phyloP scores from a whole-genome alignment of 176 grass and related monocot species.

The Bolboschoenus planiculmis region DNA sequence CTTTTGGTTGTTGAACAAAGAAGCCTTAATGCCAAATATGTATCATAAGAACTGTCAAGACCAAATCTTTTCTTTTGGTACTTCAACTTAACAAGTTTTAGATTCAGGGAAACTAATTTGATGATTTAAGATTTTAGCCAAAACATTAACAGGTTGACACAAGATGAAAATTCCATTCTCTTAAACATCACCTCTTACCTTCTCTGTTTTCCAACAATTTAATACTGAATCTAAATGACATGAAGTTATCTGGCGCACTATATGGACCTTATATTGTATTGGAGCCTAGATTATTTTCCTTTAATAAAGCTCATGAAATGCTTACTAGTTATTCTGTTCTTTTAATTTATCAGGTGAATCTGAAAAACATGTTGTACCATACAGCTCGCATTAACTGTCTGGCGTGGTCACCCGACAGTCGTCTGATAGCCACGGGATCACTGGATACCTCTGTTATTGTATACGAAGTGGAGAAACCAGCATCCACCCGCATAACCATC shows the following conservation, averaged over 20 bases:
- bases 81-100: no score
- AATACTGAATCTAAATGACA: no score
- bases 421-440: conserved; percentile 76
- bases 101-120: no score
- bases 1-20: no score
- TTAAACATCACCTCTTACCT: no score
- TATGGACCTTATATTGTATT: neutral
- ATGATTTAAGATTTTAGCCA: no score
- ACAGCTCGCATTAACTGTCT: conserved; percentile 81
- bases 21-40: no score
- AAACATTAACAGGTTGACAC: no score
- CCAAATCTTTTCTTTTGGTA: no score
- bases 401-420: conserved; percentile 84
- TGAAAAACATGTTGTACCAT: conserved; percentile 99
- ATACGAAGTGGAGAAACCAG: conserved; percentile 77
- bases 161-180: no score
- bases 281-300: neutral
- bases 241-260: neutral
- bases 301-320: neutral
- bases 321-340: neutral
- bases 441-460: conserved; percentile 84
- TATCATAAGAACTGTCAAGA: no score
- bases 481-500: conserved; percentile 59
- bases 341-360: conserved; percentile 47
- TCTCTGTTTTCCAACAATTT: no score